These are phyloP conservation scores for Aspergillus asperescens DNA, from an alignment of 495 filamentous ascomycete species.

Conservation along the genomic window DNA sequence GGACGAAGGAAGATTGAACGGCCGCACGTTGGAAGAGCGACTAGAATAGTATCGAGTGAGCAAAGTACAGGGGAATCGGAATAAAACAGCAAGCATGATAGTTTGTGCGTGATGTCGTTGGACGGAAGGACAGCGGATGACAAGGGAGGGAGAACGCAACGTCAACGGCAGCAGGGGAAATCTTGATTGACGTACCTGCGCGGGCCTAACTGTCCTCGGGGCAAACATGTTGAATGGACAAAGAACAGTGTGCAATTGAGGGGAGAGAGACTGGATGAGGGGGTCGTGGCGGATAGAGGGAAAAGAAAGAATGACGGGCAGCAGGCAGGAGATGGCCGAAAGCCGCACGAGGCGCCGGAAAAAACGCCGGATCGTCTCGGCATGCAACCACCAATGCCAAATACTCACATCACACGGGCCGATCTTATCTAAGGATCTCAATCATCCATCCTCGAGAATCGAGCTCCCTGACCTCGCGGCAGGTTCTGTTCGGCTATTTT, in stretches of 20 bases:
- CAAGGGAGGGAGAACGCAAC: slow-evolving; percentile 2
- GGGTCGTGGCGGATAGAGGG: slow-evolving; percentile 1
- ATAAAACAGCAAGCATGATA: background rate
- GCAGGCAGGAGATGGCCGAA: slow-evolving; percentile 15
- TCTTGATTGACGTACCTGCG: slow-evolving; percentile 25
- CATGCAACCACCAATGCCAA: slow-evolving; percentile 23
- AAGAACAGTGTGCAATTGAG: slow-evolving; percentile 9
- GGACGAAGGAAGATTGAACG: slow-evolving; percentile 31
- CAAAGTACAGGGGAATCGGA: slow-evolving; percentile 2
- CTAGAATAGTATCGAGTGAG: slow-evolving; percentile 16
- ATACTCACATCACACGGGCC: slow-evolving; percentile 28
- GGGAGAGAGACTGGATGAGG: slow-evolving; percentile 6
- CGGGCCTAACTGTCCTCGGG: slow-evolving; percentile 26
- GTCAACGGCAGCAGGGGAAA: background rate
- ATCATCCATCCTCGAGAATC: background rate
- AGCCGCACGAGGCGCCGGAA: slow-evolving; percentile 29
- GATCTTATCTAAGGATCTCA: slow-evolving; percentile 36
- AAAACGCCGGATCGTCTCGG: slow-evolving; percentile 44
- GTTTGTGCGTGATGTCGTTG: slow-evolving; percentile 2
- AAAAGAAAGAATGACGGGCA: slow-evolving; percentile 11
- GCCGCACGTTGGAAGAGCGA: slow-evolving; percentile 40
- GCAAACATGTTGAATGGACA: slow-evolving; percentile 27
- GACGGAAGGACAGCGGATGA: slow-evolving; percentile 13
- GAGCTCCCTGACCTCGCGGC: background rate
- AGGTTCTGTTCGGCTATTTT: no score